Conservation (phyloP, 176 grass and related monocot species). For the Calamus simplicifolius region DNA sequence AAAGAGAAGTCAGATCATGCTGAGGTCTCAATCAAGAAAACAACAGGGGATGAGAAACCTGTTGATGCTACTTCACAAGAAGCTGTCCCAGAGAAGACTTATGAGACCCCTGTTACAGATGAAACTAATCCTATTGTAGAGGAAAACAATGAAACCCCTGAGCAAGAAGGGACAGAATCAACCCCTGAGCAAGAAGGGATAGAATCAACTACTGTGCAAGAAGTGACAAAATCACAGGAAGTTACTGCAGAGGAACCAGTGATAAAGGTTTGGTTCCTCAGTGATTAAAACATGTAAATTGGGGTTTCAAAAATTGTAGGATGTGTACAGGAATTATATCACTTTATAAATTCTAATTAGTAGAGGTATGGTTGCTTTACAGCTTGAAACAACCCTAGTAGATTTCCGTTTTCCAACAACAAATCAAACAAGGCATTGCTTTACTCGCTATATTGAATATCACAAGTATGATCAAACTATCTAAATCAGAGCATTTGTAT, state of each 20-base stretch:
- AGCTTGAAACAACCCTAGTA: slow-evolving; percentile 81
- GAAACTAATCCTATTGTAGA: slow-evolving; percentile 28
- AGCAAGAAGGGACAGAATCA: slow-evolving; percentile 15
- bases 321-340: no score
- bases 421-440: slow-evolving; percentile 89
- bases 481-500: no score
- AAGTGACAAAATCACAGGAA: slow-evolving; percentile 1
- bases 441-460: slow-evolving; percentile 79
- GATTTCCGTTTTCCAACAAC: slow-evolving; percentile 88
- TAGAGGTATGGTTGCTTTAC: background rate
- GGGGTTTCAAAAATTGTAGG: no score
- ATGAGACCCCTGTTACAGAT: slow-evolving; percentile 16
- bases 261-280: slow-evolving; percentile 45
- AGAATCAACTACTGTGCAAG: slow-evolving; percentile 26
- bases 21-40: slow-evolving; percentile 22
- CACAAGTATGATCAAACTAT: slow-evolving; percentile 42
- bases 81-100: slow-evolving; percentile 9
- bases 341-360: no score
- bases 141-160: slow-evolving; percentile 30
- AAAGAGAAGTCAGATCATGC: slow-evolving; percentile 24
- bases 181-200: background rate
- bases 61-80: slow-evolving; percentile 11
- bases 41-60: slow-evolving; percentile 29
- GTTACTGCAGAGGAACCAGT: slow-evolving; percentile 36
- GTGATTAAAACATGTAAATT: slow-evolving; percentile 1